Evolutionary conservation across 2,329 filamentous ascomycete species (phyloP).

Genomic region (Calonectria pseudoturangicola): DNA sequence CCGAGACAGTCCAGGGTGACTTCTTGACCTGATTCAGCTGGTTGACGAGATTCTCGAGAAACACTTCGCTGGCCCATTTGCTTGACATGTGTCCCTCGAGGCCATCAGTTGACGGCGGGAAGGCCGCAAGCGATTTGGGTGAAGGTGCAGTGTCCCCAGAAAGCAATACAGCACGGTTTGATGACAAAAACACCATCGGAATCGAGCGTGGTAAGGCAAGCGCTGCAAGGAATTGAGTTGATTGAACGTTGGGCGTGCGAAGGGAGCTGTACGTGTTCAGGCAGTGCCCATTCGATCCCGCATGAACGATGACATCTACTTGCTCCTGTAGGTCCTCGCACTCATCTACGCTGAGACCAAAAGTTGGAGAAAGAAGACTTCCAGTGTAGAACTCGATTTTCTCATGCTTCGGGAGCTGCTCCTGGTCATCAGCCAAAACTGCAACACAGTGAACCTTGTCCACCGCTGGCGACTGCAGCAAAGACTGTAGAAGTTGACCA

Average conservation of each 20-base stretch:
- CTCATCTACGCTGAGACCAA: constrained; percentile 36
- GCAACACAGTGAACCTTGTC: constrained; percentile 42
- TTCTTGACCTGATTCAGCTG: constrained; percentile 24
- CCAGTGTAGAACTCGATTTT: constrained; percentile 36
- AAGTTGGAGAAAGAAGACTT: constrained; percentile 29
- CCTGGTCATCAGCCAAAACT: constrained; percentile 34
- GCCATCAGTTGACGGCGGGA: constrained; percentile 46
- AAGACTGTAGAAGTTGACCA: constrained; percentile 41
- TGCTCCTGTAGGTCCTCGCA: constrained; percentile 5
- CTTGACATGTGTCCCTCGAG: constrained; percentile 57
- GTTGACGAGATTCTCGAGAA: constrained; percentile 52
- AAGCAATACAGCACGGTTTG: constrained; percentile 36
- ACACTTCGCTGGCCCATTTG: constrained; percentile 59
- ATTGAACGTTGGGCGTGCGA: constrained; percentile 35
- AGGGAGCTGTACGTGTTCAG: constrained; percentile 41
- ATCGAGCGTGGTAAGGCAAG: constrained; percentile 39
- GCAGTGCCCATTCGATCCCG: constrained; percentile 41
- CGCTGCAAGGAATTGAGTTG: constrained; percentile 34
- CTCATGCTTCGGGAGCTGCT: constrained; percentile 11
- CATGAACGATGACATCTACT: constrained; percentile 41
- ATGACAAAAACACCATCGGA: constrained; percentile 39
- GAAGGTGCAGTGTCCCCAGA: constrained; percentile 34
- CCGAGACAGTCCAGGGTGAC: constrained; percentile 47
- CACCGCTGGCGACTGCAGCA: constrained; percentile 26
- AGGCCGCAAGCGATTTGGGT: constrained; percentile 39